Evolutionary conservation across 2,329 filamentous ascomycete genomes (phyloP).

Genomic region (Lasiodiplodia gonubiensis): DNA sequence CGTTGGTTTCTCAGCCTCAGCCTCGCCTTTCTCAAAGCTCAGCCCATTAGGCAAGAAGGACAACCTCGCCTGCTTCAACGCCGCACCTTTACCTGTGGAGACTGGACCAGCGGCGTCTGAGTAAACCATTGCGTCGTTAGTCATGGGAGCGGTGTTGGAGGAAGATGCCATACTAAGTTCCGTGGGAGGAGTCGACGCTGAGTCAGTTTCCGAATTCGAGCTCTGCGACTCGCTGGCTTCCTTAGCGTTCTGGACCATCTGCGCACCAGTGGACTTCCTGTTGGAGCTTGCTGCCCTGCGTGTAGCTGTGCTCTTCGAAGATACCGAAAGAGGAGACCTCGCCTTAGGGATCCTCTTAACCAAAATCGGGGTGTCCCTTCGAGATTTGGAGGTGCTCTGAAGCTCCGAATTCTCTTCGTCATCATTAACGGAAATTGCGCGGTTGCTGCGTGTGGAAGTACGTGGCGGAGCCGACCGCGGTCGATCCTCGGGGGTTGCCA

Average conservation of each 20-base stretch:
- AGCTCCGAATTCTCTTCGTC: not conserved
- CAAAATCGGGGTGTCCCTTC: not conserved
- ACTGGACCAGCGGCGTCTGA: not conserved
- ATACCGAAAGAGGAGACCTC: not conserved
- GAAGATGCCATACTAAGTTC: not conserved
- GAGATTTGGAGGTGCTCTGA: not conserved
- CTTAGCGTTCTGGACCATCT: not conserved
- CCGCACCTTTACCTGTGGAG: not conserved
- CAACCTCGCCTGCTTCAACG: constrained; percentile 15
- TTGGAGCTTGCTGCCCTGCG: not conserved
- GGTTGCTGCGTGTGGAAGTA: constrained; percentile 3
- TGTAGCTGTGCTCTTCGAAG: not conserved
- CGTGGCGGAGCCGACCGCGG: constrained; percentile 1
- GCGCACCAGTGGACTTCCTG: not conserved
- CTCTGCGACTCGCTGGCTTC: not conserved
- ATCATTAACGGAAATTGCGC: not conserved
- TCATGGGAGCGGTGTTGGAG: not conserved
- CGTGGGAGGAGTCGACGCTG: not conserved
- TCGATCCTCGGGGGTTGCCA: not conserved
- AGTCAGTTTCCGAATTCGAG: not conserved
- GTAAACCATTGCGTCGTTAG: not conserved
- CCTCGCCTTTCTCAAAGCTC: constrained; percentile 9
- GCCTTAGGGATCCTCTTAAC: not conserved
- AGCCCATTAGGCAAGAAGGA: constrained; percentile 12
- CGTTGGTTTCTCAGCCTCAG: not conserved